A percentile compares a stretch with the other conserved stretches of the same genome.
phyloP scores from a whole-genome alignment of 2,329 filamentous ascomycete genomes.

The Neurospora sp. region DNA sequence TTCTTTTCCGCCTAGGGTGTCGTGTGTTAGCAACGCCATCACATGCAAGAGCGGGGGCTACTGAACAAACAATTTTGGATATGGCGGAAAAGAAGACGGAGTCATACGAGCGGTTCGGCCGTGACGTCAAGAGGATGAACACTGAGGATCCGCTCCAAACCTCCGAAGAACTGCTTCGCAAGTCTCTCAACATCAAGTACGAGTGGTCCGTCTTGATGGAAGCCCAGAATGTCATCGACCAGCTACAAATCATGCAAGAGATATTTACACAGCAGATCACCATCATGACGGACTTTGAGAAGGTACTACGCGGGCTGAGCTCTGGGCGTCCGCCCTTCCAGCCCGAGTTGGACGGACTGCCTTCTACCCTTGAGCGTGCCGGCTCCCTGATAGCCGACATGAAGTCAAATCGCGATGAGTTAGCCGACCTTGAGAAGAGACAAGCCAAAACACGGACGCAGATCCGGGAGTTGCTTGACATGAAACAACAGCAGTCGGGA shows the following conservation, averaged over 20 bases:
- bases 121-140: slow-evolving; percentile 17
- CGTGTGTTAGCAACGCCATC: no score
- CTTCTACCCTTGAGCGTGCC: slow-evolving; percentile 7
- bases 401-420: slow-evolving; percentile 16
- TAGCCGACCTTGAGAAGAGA: slow-evolving; percentile 19
- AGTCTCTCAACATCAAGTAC: slow-evolving; percentile 15
- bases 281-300: slow-evolving; percentile 16
- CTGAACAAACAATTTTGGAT: no score
- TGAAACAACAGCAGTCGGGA: slow-evolving; percentile 26
- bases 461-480: slow-evolving; percentile 21
- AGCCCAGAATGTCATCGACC: slow-evolving; percentile 15
- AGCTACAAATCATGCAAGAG: slow-evolving; percentile 17
- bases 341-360: not conserved
- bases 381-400: slow-evolving; percentile 12
- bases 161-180: slow-evolving; percentile 14
- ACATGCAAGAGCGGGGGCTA: no score
- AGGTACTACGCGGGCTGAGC: slow-evolving; percentile 10
- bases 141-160: slow-evolving; percentile 13
- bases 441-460: slow-evolving; percentile 19
- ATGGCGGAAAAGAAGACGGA: slow-evolving; percentile 16
- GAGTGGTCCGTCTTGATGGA: slow-evolving; percentile 16
- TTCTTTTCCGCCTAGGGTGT: no score
- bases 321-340: not conserved
- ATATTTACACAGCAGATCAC: slow-evolving; percentile 16
- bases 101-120: slow-evolving; percentile 14